Percentiles rank a stretch among this genome's conserved stretches.
Conservation (phyloP, 1,139 yeast species). For the Hemisphaericaspora xylanilytica region DNA sequence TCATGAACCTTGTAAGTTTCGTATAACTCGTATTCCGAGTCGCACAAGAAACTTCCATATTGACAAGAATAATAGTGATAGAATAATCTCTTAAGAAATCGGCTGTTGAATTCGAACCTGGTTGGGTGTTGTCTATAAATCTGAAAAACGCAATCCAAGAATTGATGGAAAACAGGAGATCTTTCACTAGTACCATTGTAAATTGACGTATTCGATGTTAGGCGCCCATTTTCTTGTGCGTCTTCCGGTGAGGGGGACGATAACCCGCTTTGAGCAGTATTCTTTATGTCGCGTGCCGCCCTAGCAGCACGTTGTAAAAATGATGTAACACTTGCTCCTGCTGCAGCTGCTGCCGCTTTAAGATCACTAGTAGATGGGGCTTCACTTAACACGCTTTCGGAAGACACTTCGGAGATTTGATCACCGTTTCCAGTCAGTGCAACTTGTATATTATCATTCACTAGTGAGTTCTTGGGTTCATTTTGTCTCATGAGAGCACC, state of each 20-base stretch:
- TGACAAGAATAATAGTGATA: conserved; percentile 94
- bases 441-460: neutral
- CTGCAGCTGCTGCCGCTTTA: conserved; percentile 10
- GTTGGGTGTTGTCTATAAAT: conserved; percentile 66
- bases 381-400: conserved; percentile 15
- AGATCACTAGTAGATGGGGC: conserved; percentile 5
- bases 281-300: conserved; percentile 45
- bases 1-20: conserved; percentile 32
- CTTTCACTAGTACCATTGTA: conserved; percentile 48
- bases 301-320: conserved; percentile 43
- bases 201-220: conserved; percentile 19
- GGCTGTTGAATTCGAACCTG: conserved; percentile 81
- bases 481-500: conserved; percentile 36
- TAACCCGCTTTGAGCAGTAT: conserved; percentile 29
- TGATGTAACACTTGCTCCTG: conserved; percentile 18
- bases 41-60: conserved; percentile 84
- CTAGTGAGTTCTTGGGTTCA: conserved; percentile 14
- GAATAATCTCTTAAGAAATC: conserved; percentile 76
- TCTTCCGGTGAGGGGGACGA: conserved; percentile 14
- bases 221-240: conserved; percentile 9
- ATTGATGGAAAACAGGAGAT: conserved; percentile 92
- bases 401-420: conserved; percentile 11
- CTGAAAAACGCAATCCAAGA: conserved; percentile 86
- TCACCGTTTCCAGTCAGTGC: conserved; percentile 10
- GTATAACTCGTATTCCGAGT: conserved; percentile 62